These are phyloP conservation scores for Fraxinus nigra DNA, from an alignment of 305 asterid genomes.

Conservation along the genomic window DNA sequence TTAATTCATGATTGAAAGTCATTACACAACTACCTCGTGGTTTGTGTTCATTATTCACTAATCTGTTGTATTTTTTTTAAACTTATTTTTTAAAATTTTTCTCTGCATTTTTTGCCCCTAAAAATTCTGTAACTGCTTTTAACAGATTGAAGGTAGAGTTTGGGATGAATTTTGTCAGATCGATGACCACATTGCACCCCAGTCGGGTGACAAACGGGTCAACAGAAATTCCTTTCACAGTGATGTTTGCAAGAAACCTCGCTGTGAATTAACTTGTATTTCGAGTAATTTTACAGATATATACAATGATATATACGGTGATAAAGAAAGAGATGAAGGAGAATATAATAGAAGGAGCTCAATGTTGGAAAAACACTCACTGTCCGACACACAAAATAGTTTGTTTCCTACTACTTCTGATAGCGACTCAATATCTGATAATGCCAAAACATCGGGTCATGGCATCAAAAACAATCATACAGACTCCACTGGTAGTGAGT, in stretches of 20 bases:
- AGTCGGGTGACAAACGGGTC: constrained; percentile 33
- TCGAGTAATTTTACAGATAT: constrained; percentile 33
- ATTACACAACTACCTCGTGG: neutral
- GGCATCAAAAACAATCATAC: constrained; percentile 41
- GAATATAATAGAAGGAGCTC: constrained; percentile 31
- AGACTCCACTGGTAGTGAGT: constrained; percentile 38
- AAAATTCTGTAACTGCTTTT: constrained; percentile 45
- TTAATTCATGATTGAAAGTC: neutral
- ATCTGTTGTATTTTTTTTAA: constrained; percentile 5
- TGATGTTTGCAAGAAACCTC: constrained; percentile 42
- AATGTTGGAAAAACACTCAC: constrained; percentile 48
- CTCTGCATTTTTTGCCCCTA: constrained; percentile 42
- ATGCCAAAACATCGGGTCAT: constrained; percentile 31
- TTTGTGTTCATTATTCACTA: neutral
- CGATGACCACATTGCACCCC: constrained; percentile 68
- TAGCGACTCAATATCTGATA: constrained; percentile 35
- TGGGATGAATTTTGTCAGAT: constrained; percentile 59
- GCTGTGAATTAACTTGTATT: constrained; percentile 30
- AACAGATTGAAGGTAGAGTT: constrained; percentile 54
- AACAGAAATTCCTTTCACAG: constrained; percentile 30
- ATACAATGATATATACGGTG: constrained; percentile 31
- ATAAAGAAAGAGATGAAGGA: constrained; percentile 34
- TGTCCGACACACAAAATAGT: constrained; percentile 34
- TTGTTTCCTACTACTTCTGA: constrained; percentile 39
- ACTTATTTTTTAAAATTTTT: constrained; percentile 35